These are phyloP conservation scores for Piloderma croceum DNA, from an alignment of 768 basidiomycete species.

Conservation along the genomic window DNA sequence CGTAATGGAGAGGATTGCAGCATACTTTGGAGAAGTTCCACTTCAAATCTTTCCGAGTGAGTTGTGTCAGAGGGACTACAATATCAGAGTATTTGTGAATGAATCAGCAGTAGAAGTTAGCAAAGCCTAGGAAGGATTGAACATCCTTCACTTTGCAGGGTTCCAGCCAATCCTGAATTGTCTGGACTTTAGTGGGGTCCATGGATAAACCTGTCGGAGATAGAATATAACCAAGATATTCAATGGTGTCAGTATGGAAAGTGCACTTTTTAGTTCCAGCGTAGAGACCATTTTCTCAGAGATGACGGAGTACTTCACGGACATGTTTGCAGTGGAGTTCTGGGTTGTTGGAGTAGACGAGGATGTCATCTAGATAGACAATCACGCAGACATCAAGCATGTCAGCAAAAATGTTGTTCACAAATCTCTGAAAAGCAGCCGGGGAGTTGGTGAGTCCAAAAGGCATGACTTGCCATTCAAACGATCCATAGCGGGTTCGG, in stretches of 20 bases:
- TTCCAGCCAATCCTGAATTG: constrained; percentile 33
- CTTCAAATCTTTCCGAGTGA: constrained; percentile 17
- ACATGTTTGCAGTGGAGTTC: constrained; percentile 9
- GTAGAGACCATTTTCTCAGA: constrained; percentile 18
- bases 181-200: constrained; percentile 33
- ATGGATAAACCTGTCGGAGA: constrained; percentile 24
- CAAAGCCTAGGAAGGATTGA: constrained; percentile 38
- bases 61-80: constrained; percentile 15
- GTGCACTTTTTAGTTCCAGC: constrained; percentile 19
- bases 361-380: constrained; percentile 24
- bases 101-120: constrained; percentile 32
- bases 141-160: constrained; percentile 29
- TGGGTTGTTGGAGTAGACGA: constrained; percentile 21
- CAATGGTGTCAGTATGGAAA: constrained; percentile 11
- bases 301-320: constrained; percentile 13
- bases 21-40: constrained; percentile 18
- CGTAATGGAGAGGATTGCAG: constrained; percentile 23
- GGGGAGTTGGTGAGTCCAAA: constrained; percentile 23
- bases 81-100: constrained; percentile 26
- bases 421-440: constrained; percentile 22
- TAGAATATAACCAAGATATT: constrained; percentile 29
- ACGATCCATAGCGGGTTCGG: constrained; percentile 21
- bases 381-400: constrained; percentile 2
- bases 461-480: constrained; percentile 26
- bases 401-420: constrained; percentile 10